Base-by-base conservation (phyloP, 2,329 filamentous ascomycete species). In the Xylaria multiplex region DNA sequence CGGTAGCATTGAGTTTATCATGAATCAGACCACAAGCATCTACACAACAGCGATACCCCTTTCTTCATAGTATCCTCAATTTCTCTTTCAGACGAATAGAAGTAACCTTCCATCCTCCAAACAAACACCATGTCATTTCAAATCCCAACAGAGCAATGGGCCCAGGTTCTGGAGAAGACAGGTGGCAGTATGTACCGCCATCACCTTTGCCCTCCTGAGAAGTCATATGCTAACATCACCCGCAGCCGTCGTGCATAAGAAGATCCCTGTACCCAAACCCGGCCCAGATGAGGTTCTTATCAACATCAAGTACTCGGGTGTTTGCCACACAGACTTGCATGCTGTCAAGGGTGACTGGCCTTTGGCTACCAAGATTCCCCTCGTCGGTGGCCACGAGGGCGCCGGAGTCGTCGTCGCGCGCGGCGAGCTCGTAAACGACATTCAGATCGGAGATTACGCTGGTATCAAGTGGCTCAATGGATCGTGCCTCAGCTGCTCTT, bases 401-500 rank as follows among this genome's bases (percentile, higher is more conserved):
- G 93, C 93, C 32, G 93, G 94, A 77, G 81, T 94, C 57, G 91
- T 97, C 43, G 93, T 97, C 40, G 89, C 91, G 58, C 86, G 86
- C 69, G 94, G 94, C 73, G 84, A 90, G 19, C 86, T 96, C 42
- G 93, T 96, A 70, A 81, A 85, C 2, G 92, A 96, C 73, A 82
- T 97, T 68, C 82, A 93, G 77, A 84, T 97, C 74, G 94, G 94
- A 73, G 93, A 97, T 76, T 84, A 93, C 75, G 95, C 89, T 68
- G 95, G 95, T 77, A 87, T 98, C 80, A 97, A 93, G 84, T 97
- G 93, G 93, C 85, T 97, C 76, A 96, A 97, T 80, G 92, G 93
- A 70, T 90, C 91, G 53, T 97, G 95, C 81, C 84, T 97, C 68
- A 80, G 85, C 70, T 98, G 94, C 83, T 85, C 88, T 73, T 97